Evolutionary conservation across 2,329 filamentous ascomycete genomes (phyloP), one percentile per base, ranked within the genome.

Genomic region (Hansfordia pulvinata): DNA sequence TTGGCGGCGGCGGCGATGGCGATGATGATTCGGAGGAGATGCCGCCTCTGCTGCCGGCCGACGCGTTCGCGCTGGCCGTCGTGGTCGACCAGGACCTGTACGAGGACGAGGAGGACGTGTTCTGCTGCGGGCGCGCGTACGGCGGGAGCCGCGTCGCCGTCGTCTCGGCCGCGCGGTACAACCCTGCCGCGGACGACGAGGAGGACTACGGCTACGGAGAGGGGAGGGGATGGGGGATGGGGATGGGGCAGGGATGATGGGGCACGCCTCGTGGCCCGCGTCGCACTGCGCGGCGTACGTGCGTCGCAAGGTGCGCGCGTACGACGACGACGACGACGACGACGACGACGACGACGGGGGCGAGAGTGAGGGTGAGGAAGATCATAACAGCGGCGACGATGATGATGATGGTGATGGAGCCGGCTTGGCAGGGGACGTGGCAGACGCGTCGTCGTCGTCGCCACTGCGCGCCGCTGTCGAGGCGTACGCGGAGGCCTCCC

Each of bases 51-150:
- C 46, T 78, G 0, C 72, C 71, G 0, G 26, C 37, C 0, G 64
- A 78, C 37, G 73, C 72, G 0, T 72, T 73, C 31, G 58, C 72
- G 0, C 41, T 77, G 2, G 39, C 74, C 0, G 42, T 80, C 19
- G 40, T 78, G 0, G 49, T 66, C 0, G 51, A 71, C 18, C 64
- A 76, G n/a, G 75, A 80, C 39, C 47, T 78, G 10, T 78, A 72
- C 39, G 72, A 79, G 37, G 61, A 62, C 26, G 68, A 75, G 0
- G 66, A 76, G 0, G 76, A 80, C 32, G 63, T 71, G 12, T 82
- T 79, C 38, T 70, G 65, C 28, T 77, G 73, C 33, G 76, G 75
- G 0, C 51, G 73, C 16, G 73, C 76, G 1, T 82, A 74, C 41
- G 76, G 76, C 0, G 69, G 62, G 0, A 71, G 64, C 30, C 56